Evolutionary conservation across 2,329 filamentous ascomycete species (phyloP), one percentile per base, ranked within the genome.

Genomic region (Domatiomyces catenatus): DNA sequence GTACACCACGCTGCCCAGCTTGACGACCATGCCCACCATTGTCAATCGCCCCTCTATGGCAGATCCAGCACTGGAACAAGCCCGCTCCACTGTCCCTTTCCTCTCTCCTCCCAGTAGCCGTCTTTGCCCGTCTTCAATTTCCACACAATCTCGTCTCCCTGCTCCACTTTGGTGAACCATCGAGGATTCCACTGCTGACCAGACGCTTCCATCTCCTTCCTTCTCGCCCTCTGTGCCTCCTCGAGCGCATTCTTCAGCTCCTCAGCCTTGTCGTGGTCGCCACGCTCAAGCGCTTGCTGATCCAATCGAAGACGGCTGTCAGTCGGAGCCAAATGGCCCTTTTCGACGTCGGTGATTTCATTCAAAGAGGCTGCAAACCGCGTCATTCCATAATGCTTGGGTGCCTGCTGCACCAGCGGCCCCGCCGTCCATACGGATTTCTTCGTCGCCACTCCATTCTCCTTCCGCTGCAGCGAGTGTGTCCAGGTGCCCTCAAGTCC

Each of bases 51-150:
- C 4, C 15, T 39, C 15, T n/a, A 39, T 39, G 32, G 32, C 36
- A 62, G 51, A 52, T 73, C 65, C 62, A 81, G 77, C 46, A 82
- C 73, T 50, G 75, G 69, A 51, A 71, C 66, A 42, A 80, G 71
- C 5, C 71, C 72, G 7, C 66, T 66, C 86, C 86, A 94, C 50
- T 71, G 71, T 1, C 81, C 81, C 56, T 71, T 77, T 2, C 73
- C 75, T 54, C 90, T 77, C 67, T 86, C 83, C 63, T 94, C 89
- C 92, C 92, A 98, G 68, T 98, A 98, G 7, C 86, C 82, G 17
- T 93, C 87, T 67, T 83, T 88, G 18, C 88, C 81, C 2, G 73
- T 72, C 70, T 82, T 92, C 56, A 94, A 66, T 60, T 80, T 76
- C 85, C 85, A 86, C 8, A 83, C 73, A 62, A 84, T 80, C 44